These are phyloP conservation scores for Cladophialophora yegresii DNA, from an alignment of 2,329 filamentous ascomycete species.

Conservation along the genomic window DNA sequence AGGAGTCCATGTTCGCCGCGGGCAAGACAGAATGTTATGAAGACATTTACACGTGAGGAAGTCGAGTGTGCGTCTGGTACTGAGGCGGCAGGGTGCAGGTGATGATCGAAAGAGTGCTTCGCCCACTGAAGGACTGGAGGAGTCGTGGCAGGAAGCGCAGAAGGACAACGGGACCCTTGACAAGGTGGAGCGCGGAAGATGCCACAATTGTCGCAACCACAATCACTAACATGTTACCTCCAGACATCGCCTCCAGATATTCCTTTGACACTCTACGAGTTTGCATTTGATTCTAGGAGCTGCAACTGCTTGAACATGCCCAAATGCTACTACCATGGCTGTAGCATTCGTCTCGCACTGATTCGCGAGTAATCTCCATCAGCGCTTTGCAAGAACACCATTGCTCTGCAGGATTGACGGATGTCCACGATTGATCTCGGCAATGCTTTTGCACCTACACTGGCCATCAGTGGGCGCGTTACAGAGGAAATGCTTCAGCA, in stretches of 20 bases:
- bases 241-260: not conserved
- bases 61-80: not conserved
- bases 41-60: not conserved
- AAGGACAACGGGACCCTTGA: not conserved
- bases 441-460: constrained; percentile 35
- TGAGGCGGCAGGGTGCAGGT: not conserved
- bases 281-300: not conserved
- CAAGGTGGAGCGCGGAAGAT: not conserved
- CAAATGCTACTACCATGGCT: not conserved
- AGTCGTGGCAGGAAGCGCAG: not conserved
- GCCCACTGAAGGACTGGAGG: not conserved
- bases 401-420: constrained; percentile 39
- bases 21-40: not conserved
- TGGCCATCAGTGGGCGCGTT: not conserved
- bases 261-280: not conserved
- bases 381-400: constrained; percentile 40
- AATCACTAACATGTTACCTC: not conserved
- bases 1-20: constrained; percentile 2
- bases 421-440: constrained; percentile 39
- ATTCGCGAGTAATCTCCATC: not conserved
- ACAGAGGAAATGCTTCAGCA: not conserved
- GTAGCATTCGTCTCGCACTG: not conserved
- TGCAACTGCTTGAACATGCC: not conserved
- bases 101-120: not conserved
- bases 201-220: not conserved